Percentiles rank a stretch among this genome's conserved stretches.
These are phyloP conservation scores for Coemansia sp. DNA, from an alignment of 192 early-diverging fungal species.

Conservation along the genomic window DNA sequence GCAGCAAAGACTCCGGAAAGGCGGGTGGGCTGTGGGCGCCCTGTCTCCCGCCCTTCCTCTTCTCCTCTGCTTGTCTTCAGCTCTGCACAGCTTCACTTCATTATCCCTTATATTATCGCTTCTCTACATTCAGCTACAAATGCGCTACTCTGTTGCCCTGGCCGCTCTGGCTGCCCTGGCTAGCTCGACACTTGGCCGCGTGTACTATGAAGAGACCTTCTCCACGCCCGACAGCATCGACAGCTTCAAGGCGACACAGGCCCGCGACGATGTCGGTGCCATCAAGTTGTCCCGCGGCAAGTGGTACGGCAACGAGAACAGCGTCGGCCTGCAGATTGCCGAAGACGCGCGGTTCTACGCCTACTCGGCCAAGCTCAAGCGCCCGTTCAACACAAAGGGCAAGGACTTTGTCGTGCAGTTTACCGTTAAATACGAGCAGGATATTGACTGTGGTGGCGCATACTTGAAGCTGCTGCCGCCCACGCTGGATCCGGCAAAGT, in stretches of 20 bases:
- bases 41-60: not conserved
- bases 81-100: not conserved
- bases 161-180: slow-evolving; percentile 42
- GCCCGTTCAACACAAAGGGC: slow-evolving; percentile 75
- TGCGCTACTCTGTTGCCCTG: slow-evolving; percentile 50
- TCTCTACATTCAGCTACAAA: slow-evolving; percentile 1
- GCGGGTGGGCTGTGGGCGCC: not conserved
- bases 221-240: slow-evolving; percentile 54
- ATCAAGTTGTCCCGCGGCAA: slow-evolving; percentile 72
- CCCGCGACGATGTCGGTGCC: slow-evolving; percentile 69
- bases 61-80: slow-evolving; percentile 1
- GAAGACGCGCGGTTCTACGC: slow-evolving; percentile 87
- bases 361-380: slow-evolving; percentile 69
- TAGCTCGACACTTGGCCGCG: slow-evolving; percentile 54
- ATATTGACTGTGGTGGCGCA: slow-evolving; percentile 89
- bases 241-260: slow-evolving; percentile 69
- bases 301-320: slow-evolving; percentile 70
- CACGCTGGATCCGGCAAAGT: slow-evolving; percentile 72
- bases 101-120: not conserved
- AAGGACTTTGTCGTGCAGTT: slow-evolving; percentile 87
- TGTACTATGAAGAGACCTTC: slow-evolving; percentile 90
- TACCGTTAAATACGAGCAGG: slow-evolving; percentile 87
- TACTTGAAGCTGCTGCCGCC: slow-evolving; percentile 87
- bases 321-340: slow-evolving; percentile 72
- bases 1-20: not conserved